phyloP scores from a whole-genome alignment of 73 alveolate species.

The Paramecium pentaurelia region DNA sequence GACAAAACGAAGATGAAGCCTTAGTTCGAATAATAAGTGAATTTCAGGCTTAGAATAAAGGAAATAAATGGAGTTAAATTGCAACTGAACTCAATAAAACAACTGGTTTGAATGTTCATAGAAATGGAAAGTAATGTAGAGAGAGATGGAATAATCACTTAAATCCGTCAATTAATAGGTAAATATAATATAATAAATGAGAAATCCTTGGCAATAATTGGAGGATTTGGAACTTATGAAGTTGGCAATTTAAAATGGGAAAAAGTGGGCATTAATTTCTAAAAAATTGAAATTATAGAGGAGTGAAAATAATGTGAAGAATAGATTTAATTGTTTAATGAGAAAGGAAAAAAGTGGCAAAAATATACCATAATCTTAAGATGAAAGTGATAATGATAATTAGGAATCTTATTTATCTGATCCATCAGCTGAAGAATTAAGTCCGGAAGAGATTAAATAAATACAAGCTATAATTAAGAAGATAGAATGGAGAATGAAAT shows the following conservation, averaged over 20 bases:
- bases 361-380: not conserved
- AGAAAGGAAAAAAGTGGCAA: conserved; percentile 10
- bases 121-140: conserved; percentile 92
- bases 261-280: conserved; percentile 41
- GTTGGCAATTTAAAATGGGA: conserved; percentile 32
- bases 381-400: not conserved
- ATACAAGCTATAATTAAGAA: not conserved
- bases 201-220: conserved; percentile 11
- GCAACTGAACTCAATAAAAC: conserved; percentile 40
- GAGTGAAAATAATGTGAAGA: conserved; percentile 32
- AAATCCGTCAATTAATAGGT: conserved; percentile 83
- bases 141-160: conserved; percentile 93
- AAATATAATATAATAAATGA: not conserved
- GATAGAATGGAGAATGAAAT: conserved; percentile 27
- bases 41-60: not conserved
- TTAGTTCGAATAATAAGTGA: not conserved
- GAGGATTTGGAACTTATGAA: conserved; percentile 43
- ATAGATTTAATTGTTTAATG: conserved; percentile 15
- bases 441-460: not conserved
- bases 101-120: conserved; percentile 8
- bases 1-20: not conserved
- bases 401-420: not conserved
- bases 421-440: conserved; percentile 45
- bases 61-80: conserved; percentile 59
- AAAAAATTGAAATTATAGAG: conserved; percentile 1